Evolutionary conservation across 148 eudicot genomes (phyloP).

Genomic region (Fagopyrum tataricum): DNA sequence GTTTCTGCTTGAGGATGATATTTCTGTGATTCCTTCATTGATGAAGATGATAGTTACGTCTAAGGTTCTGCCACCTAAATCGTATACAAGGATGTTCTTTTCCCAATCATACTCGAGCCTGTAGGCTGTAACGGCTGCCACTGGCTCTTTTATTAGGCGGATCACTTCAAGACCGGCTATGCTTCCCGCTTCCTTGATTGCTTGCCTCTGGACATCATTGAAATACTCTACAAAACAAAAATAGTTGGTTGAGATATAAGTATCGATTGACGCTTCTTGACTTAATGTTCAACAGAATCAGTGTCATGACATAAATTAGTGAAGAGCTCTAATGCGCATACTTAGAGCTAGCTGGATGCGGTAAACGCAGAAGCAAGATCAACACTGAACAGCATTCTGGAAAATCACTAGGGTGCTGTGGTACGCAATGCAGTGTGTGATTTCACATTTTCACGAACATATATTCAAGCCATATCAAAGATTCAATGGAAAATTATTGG

Average conservation of each 20-base stretch:
- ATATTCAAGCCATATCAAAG: too few species aligned
- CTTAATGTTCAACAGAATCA: too few species aligned
- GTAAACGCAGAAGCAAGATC: too few species aligned
- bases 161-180: conserved; percentile 60
- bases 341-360: too few species aligned
- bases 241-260: too few species aligned
- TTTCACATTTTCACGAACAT: too few species aligned
- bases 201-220: conserved; percentile 64
- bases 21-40: conserved; percentile 64
- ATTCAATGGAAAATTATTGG: neutral
- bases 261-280: too few species aligned
- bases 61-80: conserved; percentile 68
- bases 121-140: conserved; percentile 63
- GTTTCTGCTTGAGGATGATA: conserved; percentile 63
- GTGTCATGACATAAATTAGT: too few species aligned
- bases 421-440: too few species aligned
- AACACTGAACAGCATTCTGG: too few species aligned
- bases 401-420: too few species aligned
- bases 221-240: conserved; percentile 48
- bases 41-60: conserved; percentile 62
- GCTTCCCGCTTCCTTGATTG: conserved; percentile 56
- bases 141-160: conserved; percentile 51
- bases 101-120: conserved; percentile 71
- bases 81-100: conserved; percentile 66
- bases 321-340: too few species aligned